Base-by-base conservation (phyloP, 495 filamentous ascomycete species). In the Talaromyces proteolyticus region DNA sequence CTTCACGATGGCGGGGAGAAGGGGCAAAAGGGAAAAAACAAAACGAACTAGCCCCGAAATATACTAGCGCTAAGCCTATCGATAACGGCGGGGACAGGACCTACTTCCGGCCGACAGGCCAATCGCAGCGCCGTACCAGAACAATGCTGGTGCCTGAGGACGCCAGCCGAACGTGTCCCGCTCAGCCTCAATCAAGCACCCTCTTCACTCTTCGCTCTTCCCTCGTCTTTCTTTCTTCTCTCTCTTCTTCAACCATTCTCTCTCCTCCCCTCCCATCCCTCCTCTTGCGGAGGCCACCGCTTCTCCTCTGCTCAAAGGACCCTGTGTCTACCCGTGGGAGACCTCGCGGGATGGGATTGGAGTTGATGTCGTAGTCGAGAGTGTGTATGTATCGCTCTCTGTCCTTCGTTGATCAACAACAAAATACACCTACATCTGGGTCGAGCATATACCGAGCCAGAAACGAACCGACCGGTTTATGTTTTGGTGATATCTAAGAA, bases 111-210 rank as follows among this genome's bases (percentile, higher is more conserved):
- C 14, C 4, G 29, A 8, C 29, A 2, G 29, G 4, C 29, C 29
- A 34, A 34, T 34, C 8, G 29, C 29, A 14, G 29, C 29, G 29
- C 29, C 2, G 2, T 10, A 34, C 14, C 29, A 34, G 8, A 14
- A 34, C 8, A 45, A 45, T 24, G 42, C 42, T 45, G 42, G 42
- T 45, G 42, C 42, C 42, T 45, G 42, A 45, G 42, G 42, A n/a
- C 38, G 12, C 16, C 11, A 41, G 16, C 14, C 6, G 29, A 7
- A 36, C 29, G 29, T 16, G 7, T 10, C 38, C 38, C 18, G 38
- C 38, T 41, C 38, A 41, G 38, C 57, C n/a, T 65, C 72, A 20
- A 76, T 84, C 56, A 81, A n/a, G n/a, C 38, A 41, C 34, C 16
- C 8, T 24, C 42, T 16, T 45, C 20, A 4, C 29, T 42, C 20